Conservation (phyloP, 163 green algal species). For the Scenedesmus sp. region DNA sequence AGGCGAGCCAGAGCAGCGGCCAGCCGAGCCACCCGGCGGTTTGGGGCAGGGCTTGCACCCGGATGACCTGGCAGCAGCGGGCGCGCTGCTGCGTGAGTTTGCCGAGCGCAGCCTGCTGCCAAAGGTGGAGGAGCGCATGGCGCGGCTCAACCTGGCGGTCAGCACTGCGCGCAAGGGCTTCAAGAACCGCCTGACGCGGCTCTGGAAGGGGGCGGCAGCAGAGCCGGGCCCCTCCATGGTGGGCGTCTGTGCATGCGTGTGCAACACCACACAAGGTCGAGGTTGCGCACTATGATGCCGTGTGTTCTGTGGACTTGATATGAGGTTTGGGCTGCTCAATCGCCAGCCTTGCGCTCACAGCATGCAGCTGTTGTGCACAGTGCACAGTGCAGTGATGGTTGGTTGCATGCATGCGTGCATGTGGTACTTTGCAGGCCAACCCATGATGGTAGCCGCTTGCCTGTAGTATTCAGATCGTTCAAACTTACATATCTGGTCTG, state of each 20-base stretch:
- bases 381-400: too few relatives aligned
- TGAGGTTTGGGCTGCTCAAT: too few relatives aligned
- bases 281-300: too few relatives aligned
- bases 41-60: conserved; percentile 61
- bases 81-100: conserved; percentile 74
- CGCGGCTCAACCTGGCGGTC: conserved; percentile 80
- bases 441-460: too few relatives aligned
- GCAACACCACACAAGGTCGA: neutral
- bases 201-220: conserved; percentile 77
- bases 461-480: too few relatives aligned
- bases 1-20: conserved; percentile 67
- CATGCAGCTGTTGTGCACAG: too few relatives aligned
- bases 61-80: conserved; percentile 65
- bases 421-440: too few relatives aligned
- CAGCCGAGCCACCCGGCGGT: conserved; percentile 55
- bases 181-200: conserved; percentile 92
- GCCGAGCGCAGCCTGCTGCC: conserved; percentile 75
- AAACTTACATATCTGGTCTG: too few relatives aligned
- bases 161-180: conserved; percentile 84
- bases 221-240: conserved; percentile 41
- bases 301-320: too few relatives aligned
- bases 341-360: neutral
- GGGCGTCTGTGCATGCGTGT: neutral
- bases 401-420: too few relatives aligned
- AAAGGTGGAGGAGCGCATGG: conserved; percentile 79